Evolutionary conservation across 139 green algal species (phyloP).

Genomic region (Micractinium conductrix): DNA sequence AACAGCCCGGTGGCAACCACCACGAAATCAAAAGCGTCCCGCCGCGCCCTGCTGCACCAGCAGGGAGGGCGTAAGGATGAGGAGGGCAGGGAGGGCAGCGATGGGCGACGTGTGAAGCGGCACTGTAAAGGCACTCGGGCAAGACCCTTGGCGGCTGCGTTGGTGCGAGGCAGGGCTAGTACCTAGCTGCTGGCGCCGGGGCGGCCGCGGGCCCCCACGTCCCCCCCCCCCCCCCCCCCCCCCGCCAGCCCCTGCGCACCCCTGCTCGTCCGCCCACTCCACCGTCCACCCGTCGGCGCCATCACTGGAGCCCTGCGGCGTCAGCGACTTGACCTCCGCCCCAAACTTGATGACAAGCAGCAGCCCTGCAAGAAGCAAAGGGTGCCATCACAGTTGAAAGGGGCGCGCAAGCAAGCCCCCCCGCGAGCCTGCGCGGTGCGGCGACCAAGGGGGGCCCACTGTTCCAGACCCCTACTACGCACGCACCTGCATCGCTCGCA

Average conservation of each 20-base stretch:
- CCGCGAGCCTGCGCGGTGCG: no score
- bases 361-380: no score
- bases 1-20: constrained; percentile 22
- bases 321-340: not conserved
- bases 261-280: not conserved
- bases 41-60: not conserved
- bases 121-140: no score
- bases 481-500: not conserved
- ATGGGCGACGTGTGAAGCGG: not conserved
- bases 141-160: not conserved
- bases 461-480: no score
- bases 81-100: not conserved
- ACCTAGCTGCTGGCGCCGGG: not conserved
- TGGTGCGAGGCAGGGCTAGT: not conserved
- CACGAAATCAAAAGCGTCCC: not conserved
- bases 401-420: no score
- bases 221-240: no score
- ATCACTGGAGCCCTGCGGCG: not conserved
- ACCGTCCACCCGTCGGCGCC: constrained; percentile 12
- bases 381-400: no score
- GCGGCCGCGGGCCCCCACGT: not conserved
- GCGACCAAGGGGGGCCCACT: no score
- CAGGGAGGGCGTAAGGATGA: not conserved
- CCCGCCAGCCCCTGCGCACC: not conserved
- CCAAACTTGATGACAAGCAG: not conserved